A percentile compares a stretch with the other conserved stretches of the same genome.
Evolutionary conservation across 202 grass and related monocot species (phyloP).

Genomic region (Cymbopogon flexuosus): DNA sequence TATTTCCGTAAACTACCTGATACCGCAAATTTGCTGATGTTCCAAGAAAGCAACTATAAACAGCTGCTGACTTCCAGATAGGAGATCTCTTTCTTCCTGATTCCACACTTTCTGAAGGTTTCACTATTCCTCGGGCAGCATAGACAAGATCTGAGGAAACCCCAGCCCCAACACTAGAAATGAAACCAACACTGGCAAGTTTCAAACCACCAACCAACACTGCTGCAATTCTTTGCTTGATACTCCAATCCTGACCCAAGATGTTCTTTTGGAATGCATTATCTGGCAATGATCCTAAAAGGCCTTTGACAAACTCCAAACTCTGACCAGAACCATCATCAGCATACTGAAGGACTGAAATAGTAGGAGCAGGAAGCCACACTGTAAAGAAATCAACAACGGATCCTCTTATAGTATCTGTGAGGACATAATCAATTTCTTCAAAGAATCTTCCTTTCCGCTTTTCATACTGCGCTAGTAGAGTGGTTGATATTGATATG

Average conservation of each 20-base stretch:
- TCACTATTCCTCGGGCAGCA: constrained; percentile 50
- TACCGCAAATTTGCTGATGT: constrained; percentile 92
- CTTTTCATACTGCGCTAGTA: constrained; percentile 84
- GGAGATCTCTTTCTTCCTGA: constrained; percentile 60
- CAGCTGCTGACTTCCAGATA: constrained; percentile 72
- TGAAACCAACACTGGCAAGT: constrained; percentile 75
- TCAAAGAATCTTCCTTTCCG: constrained; percentile 79
- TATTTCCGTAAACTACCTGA: constrained; percentile 47
- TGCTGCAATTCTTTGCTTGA: constrained; percentile 64
- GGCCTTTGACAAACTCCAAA: constrained; percentile 64
- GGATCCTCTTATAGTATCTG: constrained; percentile 83
- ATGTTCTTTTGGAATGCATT: constrained; percentile 90
- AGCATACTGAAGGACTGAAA: constrained; percentile 77
- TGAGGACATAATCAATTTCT: constrained; percentile 96
- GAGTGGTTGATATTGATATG: constrained; percentile 86
- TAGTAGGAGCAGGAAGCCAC: constrained; percentile 94
- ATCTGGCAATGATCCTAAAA: constrained; percentile 82
- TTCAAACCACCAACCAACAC: constrained; percentile 83
- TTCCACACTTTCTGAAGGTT: constrained; percentile 44
- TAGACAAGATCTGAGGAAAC: constrained; percentile 72
- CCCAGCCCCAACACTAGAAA: constrained; percentile 84
- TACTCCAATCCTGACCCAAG: constrained; percentile 66
- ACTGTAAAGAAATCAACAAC: constrained; percentile 98
- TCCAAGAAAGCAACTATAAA: constrained; percentile 86
- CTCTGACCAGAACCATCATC: constrained; percentile 67